Conservation (phyloP, 768 basidiomycete species). For the Rhodotorula taiwanensis region DNA sequence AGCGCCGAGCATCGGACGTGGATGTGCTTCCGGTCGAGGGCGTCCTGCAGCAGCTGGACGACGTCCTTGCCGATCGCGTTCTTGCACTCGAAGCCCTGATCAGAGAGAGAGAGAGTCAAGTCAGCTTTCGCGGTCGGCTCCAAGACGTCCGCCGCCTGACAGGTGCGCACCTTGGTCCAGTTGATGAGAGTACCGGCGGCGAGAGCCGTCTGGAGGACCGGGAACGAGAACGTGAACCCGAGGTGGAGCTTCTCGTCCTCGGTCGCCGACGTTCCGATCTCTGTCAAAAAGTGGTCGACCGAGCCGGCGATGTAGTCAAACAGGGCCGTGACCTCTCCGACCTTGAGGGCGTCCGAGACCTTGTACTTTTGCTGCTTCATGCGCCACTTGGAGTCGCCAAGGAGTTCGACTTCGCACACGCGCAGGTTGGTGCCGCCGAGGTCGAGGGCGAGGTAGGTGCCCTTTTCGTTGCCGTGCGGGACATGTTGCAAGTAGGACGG, state of each 20-base stretch:
- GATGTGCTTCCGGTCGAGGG: slow-evolving; percentile 83
- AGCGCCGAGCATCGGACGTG: slow-evolving; percentile 85
- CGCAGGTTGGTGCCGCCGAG: slow-evolving; percentile 96
- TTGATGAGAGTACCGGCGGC: slow-evolving; percentile 82
- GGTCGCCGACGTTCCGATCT: slow-evolving; percentile 48
- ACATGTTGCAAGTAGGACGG: slow-evolving; percentile 94
- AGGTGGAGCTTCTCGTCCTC: slow-evolving; percentile 52
- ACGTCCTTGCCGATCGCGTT: slow-evolving; percentile 85
- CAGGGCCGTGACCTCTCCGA: slow-evolving; percentile 75
- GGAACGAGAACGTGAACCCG: slow-evolving; percentile 76
- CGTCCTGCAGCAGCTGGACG: slow-evolving; percentile 80
- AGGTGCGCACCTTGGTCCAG: slow-evolving; percentile 43
- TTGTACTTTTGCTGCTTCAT: slow-evolving; percentile 94
- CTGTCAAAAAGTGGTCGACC: slow-evolving; percentile 87
- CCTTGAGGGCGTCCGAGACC: slow-evolving; percentile 86
- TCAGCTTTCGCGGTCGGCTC: not conserved
- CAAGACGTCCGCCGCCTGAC: too few relatives aligned
- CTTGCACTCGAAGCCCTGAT: slow-evolving; percentile 84
- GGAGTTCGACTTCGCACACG: slow-evolving; percentile 66
- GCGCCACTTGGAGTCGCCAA: slow-evolving; percentile 79
- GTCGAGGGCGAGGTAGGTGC: slow-evolving; percentile 92
- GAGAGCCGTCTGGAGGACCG: slow-evolving; percentile 91
- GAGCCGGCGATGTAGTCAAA: slow-evolving; percentile 98
- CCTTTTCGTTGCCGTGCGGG: slow-evolving; percentile 86
- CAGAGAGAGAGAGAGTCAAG: too few relatives aligned